phyloP scores from a whole-genome alignment of 441 rosid genomes.

The Croton setiger region DNA sequence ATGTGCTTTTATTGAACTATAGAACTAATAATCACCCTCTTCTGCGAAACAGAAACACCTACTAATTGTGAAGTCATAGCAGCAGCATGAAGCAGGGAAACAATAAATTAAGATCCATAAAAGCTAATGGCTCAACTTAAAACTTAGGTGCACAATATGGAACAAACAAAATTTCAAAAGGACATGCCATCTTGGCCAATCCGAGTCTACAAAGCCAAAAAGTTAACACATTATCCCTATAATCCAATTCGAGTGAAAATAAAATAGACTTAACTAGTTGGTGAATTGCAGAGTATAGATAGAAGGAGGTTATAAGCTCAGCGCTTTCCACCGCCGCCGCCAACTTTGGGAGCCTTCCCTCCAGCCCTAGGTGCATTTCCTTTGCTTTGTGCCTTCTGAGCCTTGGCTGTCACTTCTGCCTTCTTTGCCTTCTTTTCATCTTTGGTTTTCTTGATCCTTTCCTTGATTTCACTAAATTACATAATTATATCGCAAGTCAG shows the following conservation, averaged over 20 bases:
- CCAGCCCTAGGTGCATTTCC: conserved; percentile 47
- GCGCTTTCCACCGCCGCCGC: conserved; percentile 96
- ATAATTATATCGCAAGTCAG: neutral
- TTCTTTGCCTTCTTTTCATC: conserved; percentile 94
- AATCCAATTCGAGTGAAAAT: conserved; percentile 9
- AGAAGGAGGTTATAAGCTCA: conserved; percentile 22
- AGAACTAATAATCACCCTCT: too few relatives aligned
- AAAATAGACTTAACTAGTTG: conserved; percentile 4
- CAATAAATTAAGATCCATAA: neutral
- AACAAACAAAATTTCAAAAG: conserved; percentile 10
- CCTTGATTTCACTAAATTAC: conserved; percentile 67
- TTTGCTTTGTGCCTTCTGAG: conserved; percentile 51
- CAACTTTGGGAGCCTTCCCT: conserved; percentile 63
- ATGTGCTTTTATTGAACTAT: too few relatives aligned
- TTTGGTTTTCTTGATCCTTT: conserved; percentile 82
- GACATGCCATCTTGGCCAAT: conserved; percentile 9
- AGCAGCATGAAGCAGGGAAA: neutral
- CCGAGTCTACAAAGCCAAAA: conserved; percentile 12
- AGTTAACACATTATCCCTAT: conserved; percentile 17
- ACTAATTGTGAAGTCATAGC: too few relatives aligned
- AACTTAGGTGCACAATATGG: conserved; percentile 3
- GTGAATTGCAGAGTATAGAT: conserved; percentile 6
- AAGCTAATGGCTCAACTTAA: conserved; percentile 11
- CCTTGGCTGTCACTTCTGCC: conserved; percentile 64
- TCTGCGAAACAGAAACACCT: too few relatives aligned